Percentiles rank a stretch among this genome's conserved stretches.
Conservation (phyloP, 306 rosid genomes). For the Rosa rugosa region DNA sequence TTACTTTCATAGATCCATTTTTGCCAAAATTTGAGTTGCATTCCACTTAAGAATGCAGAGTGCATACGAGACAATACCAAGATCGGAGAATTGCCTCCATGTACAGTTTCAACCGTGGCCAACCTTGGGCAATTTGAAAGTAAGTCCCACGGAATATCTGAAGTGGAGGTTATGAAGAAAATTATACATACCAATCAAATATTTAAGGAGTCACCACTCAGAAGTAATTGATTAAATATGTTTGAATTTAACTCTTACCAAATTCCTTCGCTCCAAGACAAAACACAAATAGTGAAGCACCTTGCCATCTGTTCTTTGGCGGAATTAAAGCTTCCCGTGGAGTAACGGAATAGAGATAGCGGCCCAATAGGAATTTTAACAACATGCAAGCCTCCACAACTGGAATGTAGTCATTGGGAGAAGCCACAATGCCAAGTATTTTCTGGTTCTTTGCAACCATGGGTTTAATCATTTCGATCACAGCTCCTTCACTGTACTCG, state of each 20-base stretch:
- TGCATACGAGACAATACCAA: background rate
- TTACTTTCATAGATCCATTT: background rate
- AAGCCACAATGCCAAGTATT: background rate
- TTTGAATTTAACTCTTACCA: too few species aligned
- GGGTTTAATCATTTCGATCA: background rate
- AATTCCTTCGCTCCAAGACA: too few species aligned
- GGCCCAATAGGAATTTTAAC: background rate
- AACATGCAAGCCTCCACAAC: background rate
- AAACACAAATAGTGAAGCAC: background rate
- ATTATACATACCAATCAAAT: background rate
- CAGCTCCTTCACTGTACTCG: background rate
- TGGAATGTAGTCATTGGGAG: background rate
- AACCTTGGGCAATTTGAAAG: background rate
- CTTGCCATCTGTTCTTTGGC: background rate
- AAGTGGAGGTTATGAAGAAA: background rate
- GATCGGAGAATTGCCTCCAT: background rate
- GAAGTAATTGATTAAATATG: too few species aligned
- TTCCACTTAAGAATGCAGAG: background rate
- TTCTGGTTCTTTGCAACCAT: background rate
- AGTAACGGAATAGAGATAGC: background rate
- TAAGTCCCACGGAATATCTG: background rate
- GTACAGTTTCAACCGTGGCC: background rate
- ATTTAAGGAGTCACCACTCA: too few species aligned
- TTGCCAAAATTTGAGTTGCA: constrained; percentile 2
- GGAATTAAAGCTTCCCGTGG: background rate